Percentiles rank a stretch among this genome's conserved stretches.
Conservation (phyloP, 2,329 filamentous ascomycete species). For the Sclerotinia borealis region DNA sequence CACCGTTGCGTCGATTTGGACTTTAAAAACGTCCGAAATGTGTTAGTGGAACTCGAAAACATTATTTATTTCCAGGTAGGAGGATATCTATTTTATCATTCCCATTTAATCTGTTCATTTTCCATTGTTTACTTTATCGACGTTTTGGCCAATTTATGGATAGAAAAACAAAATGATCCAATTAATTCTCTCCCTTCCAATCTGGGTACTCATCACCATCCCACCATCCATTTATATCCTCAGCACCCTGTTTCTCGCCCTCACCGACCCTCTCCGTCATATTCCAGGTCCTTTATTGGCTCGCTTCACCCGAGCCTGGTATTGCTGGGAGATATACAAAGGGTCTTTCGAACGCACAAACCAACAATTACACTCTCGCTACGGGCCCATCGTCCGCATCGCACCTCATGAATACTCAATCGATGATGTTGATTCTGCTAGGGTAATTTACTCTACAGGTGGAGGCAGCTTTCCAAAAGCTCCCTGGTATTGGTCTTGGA, state of each 20-base stretch:
- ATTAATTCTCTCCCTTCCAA: background rate
- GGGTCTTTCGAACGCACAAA: conserved; percentile 15
- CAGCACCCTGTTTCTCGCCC: background rate
- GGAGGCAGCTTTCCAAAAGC: conserved; percentile 22
- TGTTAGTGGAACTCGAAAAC: background rate
- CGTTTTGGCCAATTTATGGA: background rate
- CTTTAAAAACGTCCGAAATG: no score
- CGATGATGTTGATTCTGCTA: conserved; percentile 36
- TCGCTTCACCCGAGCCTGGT: conserved; percentile 40
- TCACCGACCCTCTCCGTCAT: conserved; percentile 30
- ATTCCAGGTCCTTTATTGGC: conserved; percentile 43
- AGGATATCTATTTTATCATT: background rate
- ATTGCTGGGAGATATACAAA: conserved; percentile 32
- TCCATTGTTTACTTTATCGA: background rate
- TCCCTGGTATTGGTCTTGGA: conserved; percentile 27
- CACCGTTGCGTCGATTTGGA: no score
- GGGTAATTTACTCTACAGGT: conserved; percentile 38
- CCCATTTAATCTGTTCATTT: background rate
- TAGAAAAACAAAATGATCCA: background rate
- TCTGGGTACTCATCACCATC: background rate
- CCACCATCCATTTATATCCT: conserved; percentile 1
- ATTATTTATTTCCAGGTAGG: no score
- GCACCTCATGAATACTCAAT: conserved; percentile 44
- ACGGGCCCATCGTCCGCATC: conserved; percentile 45
- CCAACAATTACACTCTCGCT: conserved; percentile 37